These are phyloP conservation scores for Thermochaetoides thermophila DNA, from an alignment of 495 filamentous ascomycete species.

Conservation along the genomic window DNA sequence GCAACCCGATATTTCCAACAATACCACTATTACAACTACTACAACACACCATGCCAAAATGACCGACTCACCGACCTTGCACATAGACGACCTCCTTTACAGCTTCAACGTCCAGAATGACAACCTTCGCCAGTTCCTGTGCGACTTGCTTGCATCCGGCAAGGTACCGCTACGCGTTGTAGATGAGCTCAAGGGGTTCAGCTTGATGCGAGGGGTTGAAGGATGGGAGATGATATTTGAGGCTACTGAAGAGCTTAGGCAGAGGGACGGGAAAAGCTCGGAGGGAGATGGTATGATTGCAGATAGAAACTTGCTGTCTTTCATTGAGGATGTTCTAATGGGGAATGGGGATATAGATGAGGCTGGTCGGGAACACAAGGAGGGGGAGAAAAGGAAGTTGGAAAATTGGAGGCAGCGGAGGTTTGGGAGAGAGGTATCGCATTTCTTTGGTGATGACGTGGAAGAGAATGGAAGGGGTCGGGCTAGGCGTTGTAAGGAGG, in stretches of 20 bases:
- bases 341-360: no score
- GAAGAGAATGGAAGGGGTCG: background rate
- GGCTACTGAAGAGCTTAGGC: conserved; percentile 17
- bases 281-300: background rate
- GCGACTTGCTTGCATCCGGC: conserved; percentile 9
- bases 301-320: conserved; percentile 4
- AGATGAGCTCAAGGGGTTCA: conserved; percentile 10
- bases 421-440: conserved; percentile 4
- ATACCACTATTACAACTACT: no score
- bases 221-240: conserved; percentile 20
- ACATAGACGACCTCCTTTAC: conserved; percentile 7
- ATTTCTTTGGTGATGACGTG: conserved; percentile 6
- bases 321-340: conserved; percentile 3
- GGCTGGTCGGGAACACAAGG: background rate
- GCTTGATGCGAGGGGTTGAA: conserved; percentile 18
- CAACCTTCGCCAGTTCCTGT: conserved; percentile 12
- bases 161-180: conserved; percentile 13
- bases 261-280: conserved; percentile 6
- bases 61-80: background rate
- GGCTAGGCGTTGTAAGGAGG: no score
- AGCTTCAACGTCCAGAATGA: conserved; percentile 19
- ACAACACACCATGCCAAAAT: no score
- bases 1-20: no score
- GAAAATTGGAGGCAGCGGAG: background rate
- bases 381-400: background rate